These are phyloP conservation scores for Aspergillus brasiliensis DNA, from an alignment of 2,329 filamentous ascomycete species.

Conservation along the genomic window DNA sequence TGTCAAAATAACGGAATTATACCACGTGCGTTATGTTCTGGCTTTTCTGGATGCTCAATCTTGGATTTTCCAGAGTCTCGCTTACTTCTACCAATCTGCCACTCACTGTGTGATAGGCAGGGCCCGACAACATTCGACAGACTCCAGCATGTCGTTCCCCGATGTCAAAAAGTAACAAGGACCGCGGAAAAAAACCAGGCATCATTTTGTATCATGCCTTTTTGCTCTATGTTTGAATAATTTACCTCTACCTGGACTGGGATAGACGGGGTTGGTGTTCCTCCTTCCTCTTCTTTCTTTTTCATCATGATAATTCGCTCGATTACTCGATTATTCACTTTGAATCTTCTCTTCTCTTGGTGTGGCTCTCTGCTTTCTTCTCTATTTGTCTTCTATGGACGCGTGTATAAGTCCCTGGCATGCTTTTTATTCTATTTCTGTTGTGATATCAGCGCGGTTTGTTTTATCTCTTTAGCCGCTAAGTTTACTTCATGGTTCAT, in stretches of 20 bases:
- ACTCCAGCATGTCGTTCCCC: constrained; percentile 2
- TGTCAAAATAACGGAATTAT: constrained; percentile 36
- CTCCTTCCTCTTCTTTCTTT: constrained; percentile 18
- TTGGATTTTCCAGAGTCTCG: constrained; percentile 1
- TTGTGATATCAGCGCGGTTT: constrained; percentile 26
- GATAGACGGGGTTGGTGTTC: constrained; percentile 12
- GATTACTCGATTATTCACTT: neutral
- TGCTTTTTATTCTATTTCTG: constrained; percentile 20
- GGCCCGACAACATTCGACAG: neutral
- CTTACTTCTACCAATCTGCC: neutral
- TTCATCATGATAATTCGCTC: constrained; percentile 21
- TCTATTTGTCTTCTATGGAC: constrained; percentile 24
- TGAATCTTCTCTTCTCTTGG: constrained; percentile 14
- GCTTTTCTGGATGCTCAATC: constrained; percentile 24
- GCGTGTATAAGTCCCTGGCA: constrained; percentile 23
- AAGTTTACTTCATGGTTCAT: constrained; percentile 8
- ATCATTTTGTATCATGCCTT: constrained; percentile 6
- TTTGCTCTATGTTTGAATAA: constrained; percentile 14
- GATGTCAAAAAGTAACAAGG: neutral
- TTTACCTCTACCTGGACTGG: neutral
- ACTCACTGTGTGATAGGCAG: constrained; percentile 2
- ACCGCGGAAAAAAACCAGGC: neutral
- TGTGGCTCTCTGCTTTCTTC: constrained; percentile 20
- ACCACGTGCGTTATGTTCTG: constrained; percentile 22
- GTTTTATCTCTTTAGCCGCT: constrained; percentile 11